Base-by-base conservation (phyloP, 192 early-diverging fungal genomes). In the Funneliformis geosporum region DNA sequence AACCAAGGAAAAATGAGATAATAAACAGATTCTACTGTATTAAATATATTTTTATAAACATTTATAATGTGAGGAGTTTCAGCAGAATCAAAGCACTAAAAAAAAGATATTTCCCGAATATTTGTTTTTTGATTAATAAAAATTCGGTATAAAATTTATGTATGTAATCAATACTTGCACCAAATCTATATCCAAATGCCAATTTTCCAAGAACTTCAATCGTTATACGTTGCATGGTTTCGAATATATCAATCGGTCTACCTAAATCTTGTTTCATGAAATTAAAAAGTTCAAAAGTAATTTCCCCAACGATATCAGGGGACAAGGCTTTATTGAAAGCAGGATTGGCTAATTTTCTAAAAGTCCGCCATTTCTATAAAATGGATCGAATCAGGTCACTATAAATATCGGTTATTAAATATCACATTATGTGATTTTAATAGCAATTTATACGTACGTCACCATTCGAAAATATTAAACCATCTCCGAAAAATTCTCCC, bases 21-120 rank as follows among this genome's bases (percentile, higher is more conserved):
- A 27, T 64, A 64, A 64, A 23, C 7, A 27, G 61, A 64, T 64
- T 64, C 61, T 8, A 55, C 50, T 0, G n/a, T n/a, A 18, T 55
- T 55, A 14, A 21, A 55, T 18, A 55, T 12, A 55, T 5, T 18
- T 55, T 55, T 55, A 18, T 55, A 55, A 55, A 55, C 5, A 4
- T 55, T 64, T 27, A 64, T 64, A 8, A 23, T 64, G 27, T 64
- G 61, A 28, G n/a, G 27, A 64, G 61, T 64, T 64, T 64, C 61
- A 1, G 3, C 27, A 64, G 27, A 64, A 8, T 64, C 23, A 5
- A 28, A 28, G 11, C 27, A 28, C 27, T 64, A 8, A 27, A 27
- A 2, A 7, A 23, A 64, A 33, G 33, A 33, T 33, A n/a, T n/a
- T n/a, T 2, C 33, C 33, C 33, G 33, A 33, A 25, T 64, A 11